phyloP scores from a whole-genome alignment of 2,329 filamentous ascomycete species.

The Parafenestella ontariensis region DNA sequence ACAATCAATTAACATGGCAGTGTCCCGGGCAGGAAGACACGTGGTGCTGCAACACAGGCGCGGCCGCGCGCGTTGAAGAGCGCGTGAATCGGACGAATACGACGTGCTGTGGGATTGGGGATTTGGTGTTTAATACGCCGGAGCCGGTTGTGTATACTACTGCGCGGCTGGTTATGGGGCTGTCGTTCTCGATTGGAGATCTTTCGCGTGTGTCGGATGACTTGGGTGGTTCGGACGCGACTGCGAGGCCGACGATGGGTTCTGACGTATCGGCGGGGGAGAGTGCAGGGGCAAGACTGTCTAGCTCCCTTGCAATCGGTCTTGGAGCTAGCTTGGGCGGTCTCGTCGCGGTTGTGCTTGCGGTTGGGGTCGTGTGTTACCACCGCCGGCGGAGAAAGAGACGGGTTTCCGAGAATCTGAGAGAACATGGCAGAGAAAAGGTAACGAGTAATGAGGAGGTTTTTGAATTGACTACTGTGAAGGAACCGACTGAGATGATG shows the following conservation, averaged over 20 bases:
- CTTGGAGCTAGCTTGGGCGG: background rate
- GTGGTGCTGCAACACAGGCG: constrained; percentile 8
- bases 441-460: background rate
- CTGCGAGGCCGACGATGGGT: background rate
- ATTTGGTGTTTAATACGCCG: constrained; percentile 1
- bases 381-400: background rate
- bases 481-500: background rate
- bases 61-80: background rate
- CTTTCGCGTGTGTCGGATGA: background rate
- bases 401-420: background rate
- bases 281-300: background rate
- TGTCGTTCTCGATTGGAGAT: background rate
- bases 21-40: constrained; percentile 1
- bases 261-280: background rate
- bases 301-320: constrained; percentile 1
- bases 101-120: constrained; percentile 3
- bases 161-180: background rate
- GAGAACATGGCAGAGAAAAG: background rate
- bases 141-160: constrained; percentile 1
- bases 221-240: background rate
- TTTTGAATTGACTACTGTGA: background rate
- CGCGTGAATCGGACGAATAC: constrained; percentile 2
- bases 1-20: constrained; percentile 2
- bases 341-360: background rate
- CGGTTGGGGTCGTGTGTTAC: background rate